Conservation (phyloP, 2,329 filamentous ascomycete genomes). For the Calonectria montana region DNA sequence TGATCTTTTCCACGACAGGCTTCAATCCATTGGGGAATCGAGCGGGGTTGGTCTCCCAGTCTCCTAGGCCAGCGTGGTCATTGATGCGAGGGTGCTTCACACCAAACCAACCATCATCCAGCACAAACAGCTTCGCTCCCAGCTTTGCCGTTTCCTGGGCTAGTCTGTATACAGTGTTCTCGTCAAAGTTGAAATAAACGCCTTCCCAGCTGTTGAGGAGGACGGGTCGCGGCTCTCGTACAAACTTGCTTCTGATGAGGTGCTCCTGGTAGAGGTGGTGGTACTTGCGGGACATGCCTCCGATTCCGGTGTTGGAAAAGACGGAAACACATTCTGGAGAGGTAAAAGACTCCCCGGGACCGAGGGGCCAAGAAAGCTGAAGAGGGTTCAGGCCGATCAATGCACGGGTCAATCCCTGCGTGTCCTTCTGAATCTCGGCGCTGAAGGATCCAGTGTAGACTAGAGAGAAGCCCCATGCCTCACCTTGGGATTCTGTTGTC, state of each 20-base stretch:
- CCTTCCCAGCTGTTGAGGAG: constrained; percentile 77
- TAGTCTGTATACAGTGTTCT: constrained; percentile 64
- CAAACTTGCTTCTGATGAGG: constrained; percentile 68
- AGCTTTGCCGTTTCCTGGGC: constrained; percentile 67
- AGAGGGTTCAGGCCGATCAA: constrained; percentile 70
- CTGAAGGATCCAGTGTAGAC: constrained; percentile 73
- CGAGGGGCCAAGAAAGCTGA: constrained; percentile 69
- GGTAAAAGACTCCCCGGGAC: constrained; percentile 65
- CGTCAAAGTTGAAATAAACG: constrained; percentile 68
- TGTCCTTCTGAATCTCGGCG: constrained; percentile 70
- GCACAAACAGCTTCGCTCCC: constrained; percentile 72
- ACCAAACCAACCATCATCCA: constrained; percentile 77
- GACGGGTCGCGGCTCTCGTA: constrained; percentile 61
- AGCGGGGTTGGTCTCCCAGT: constrained; percentile 69
- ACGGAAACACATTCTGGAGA: constrained; percentile 73
- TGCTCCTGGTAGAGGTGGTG: constrained; percentile 72
- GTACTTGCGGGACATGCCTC: constrained; percentile 71
- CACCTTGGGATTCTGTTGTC: constrained; percentile 70
- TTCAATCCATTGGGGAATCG: constrained; percentile 69
- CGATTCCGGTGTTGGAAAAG: constrained; percentile 68
- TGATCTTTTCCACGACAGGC: constrained; percentile 63
- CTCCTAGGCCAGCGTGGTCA: constrained; percentile 69
- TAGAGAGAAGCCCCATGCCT: constrained; percentile 74
- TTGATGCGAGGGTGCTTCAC: constrained; percentile 66
- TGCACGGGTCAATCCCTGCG: constrained; percentile 70